A percentile compares a stretch with the other conserved stretches of the same genome.
Evolutionary conservation across 768 basidiomycete genomes (phyloP).

Genomic region (Amanita exitialis): DNA sequence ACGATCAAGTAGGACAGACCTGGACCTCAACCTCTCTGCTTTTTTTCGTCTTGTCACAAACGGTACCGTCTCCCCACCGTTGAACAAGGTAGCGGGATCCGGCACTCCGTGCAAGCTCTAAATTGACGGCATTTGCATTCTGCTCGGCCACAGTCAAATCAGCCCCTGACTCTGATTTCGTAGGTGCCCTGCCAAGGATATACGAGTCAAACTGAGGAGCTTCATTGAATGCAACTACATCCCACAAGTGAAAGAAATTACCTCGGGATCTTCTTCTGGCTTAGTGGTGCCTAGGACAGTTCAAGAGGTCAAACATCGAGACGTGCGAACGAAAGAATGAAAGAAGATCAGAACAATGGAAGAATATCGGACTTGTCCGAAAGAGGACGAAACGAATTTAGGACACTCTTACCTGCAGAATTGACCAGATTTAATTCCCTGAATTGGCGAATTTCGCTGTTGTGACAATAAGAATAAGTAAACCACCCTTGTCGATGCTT

Average conservation of each 20-base stretch:
- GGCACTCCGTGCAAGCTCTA: slow-evolving; percentile 67
- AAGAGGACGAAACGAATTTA: not conserved
- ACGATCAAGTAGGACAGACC: slow-evolving; percentile 33
- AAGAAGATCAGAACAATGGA: not conserved
- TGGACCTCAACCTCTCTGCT: slow-evolving; percentile 92
- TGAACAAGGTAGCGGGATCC: slow-evolving; percentile 90
- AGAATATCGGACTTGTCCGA: slow-evolving; percentile 1
- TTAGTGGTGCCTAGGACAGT: slow-evolving; percentile 50
- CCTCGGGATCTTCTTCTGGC: slow-evolving; percentile 81
- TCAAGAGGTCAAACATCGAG: slow-evolving; percentile 6
- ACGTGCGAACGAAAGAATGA: too few relatives aligned
- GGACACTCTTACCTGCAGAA: slow-evolving; percentile 22
- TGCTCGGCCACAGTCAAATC: slow-evolving; percentile 61
- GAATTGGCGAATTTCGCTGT: slow-evolving; percentile 92
- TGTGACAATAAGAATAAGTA: slow-evolving; percentile 96
- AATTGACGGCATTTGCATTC: slow-evolving; percentile 52
- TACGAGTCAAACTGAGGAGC: slow-evolving; percentile 61
- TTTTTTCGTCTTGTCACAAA: slow-evolving; percentile 87
- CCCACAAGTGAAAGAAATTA: slow-evolving; percentile 27
- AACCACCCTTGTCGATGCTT: slow-evolving; percentile 91
- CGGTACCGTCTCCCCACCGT: slow-evolving; percentile 83
- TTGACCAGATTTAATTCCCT: slow-evolving; percentile 74
- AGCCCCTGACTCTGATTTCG: slow-evolving; percentile 45
- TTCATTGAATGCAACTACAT: slow-evolving; percentile 14
- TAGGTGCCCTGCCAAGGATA: slow-evolving; percentile 64